A percentile compares a stretch with the other conserved stretches of the same genome.
Evolutionary conservation across 306 rosid species (phyloP).

Genomic region (Quercus dentata): DNA sequence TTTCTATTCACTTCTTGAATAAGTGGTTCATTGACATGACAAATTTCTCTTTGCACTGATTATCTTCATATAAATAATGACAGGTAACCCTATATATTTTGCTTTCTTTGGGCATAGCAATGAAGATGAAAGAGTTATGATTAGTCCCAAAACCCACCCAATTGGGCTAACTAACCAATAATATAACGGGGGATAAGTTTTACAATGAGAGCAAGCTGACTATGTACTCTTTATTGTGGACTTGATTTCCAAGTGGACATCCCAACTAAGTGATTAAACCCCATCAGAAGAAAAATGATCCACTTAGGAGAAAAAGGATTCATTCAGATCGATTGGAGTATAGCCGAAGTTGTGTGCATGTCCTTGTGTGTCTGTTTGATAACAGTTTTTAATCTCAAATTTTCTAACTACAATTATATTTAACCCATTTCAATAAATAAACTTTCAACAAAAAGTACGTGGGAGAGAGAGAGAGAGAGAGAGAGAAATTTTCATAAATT

Average conservation of each 20-base stretch:
- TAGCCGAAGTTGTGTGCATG: neutral
- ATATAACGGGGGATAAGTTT: slow-evolving; percentile 14
- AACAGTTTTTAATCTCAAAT: too few species aligned
- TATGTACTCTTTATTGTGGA: slow-evolving; percentile 13
- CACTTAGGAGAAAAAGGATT: slow-evolving; percentile 10
- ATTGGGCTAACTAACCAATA: slow-evolving; percentile 39
- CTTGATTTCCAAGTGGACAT: slow-evolving; percentile 36
- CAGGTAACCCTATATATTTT: slow-evolving; percentile 10
- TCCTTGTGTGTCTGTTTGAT: neutral
- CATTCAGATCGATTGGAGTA: neutral
- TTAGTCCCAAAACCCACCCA: slow-evolving; percentile 30
- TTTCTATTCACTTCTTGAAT: slow-evolving; percentile 41
- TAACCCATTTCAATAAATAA: too few species aligned
- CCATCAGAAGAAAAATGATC: slow-evolving; percentile 14
- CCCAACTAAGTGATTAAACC: slow-evolving; percentile 29
- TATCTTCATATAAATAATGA: slow-evolving; percentile 23
- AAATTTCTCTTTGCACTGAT: slow-evolving; percentile 32
- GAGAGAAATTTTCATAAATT: slow-evolving; percentile 3
- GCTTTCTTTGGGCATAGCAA: slow-evolving; percentile 19
- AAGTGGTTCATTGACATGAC: slow-evolving; percentile 2
- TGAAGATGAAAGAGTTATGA: slow-evolving; percentile 23
- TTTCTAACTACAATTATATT: too few species aligned
- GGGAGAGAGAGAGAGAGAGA: neutral
- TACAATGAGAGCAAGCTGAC: slow-evolving; percentile 24
- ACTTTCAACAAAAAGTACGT: too few species aligned